Evolutionary conservation across 225 moss, liverwort and hornwort genomes (phyloP), one percentile per base, ranked within the genome.

Genomic region (Pseudoscleropodium purum): DNA sequence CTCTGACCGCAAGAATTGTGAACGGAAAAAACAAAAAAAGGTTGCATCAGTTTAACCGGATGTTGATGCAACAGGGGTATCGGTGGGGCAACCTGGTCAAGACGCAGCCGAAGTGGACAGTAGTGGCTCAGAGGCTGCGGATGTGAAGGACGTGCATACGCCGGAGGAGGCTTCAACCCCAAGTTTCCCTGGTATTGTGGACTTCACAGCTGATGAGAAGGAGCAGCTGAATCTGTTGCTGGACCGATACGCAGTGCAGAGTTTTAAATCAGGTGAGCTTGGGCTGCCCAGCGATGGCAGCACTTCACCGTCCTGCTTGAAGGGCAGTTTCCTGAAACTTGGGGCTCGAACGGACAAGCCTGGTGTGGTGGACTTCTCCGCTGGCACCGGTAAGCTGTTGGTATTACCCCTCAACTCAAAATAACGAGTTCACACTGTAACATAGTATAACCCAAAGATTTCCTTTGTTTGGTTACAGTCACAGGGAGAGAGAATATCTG

Each of bases 211-310:
- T 39, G 86, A 52, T 75, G 94, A 75, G 85, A 92, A 89, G 89
- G 68, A 84, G 82, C 92, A 85, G 65, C 67, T 89, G 65, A 88
- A 63, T 60, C 79, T 87, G 31, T 91, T 95, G 57, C 68, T 96
- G 31, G 98, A 95, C 88, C 94, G 92, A 15, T 97, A 94, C 84
- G 92, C 98, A 47, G 87, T 92, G 49, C 91, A 95, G 43, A 93
- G 90, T 59, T 87, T 84, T 62, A 84, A 67, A 52, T 5, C 84
- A 15, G 43, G 33, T 6, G 84, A 74, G 54, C 31, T 63, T 7
- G 88, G 15, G 14, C 16, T 65, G 24, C 89, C 88, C 78, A 90
- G 92, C 2, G 87, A 84, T 31, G 69, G 78, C 49, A 92, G 89
- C 87, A 89, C 84, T 33, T 96, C 97, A 18, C 93, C 94, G 13